phyloP scores from a whole-genome alignment of 768 basidiomycete genomes.

The Hypsizygus marmoreus region DNA sequence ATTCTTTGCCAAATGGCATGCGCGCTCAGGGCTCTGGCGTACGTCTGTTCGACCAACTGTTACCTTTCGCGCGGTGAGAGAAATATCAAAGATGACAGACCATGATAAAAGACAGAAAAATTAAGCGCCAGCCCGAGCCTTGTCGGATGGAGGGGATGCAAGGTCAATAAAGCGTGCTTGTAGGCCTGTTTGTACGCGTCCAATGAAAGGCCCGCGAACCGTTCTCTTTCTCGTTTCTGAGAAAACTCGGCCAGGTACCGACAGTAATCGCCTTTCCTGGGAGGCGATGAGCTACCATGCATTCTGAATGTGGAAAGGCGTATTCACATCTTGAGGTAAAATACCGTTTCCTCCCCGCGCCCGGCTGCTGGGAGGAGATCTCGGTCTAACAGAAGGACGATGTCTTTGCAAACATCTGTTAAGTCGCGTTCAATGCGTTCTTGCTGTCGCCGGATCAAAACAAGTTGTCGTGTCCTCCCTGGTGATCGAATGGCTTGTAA shows the following conservation, averaged over 20 bases:
- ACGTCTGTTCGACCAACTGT: conserved; percentile 50
- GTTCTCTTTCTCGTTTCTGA: conserved; percentile 65
- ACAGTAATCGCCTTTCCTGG: conserved; percentile 75
- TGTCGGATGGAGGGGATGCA: conserved; percentile 82
- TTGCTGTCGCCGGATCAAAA: conserved; percentile 72
- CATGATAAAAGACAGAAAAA: conserved; percentile 93
- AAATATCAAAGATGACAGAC: no score
- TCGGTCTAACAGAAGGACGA: conserved; percentile 68
- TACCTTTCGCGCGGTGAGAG: no score
- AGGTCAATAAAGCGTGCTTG: conserved; percentile 74
- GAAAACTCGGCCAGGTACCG: conserved; percentile 90
- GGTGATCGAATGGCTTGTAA: conserved; percentile 52
- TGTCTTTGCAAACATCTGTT: conserved; percentile 76
- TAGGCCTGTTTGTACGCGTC: conserved; percentile 87
- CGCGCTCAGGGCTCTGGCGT: conserved; percentile 79
- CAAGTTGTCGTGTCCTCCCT: conserved; percentile 51
- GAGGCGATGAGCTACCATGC: conserved; percentile 2
- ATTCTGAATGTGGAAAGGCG: neutral
- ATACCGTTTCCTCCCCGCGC: conserved; percentile 81
- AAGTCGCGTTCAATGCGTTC: conserved; percentile 78
- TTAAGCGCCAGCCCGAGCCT: conserved; percentile 87
- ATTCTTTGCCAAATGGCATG: conserved; percentile 87
- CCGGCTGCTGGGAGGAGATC: conserved; percentile 49
- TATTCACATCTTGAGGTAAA: conserved; percentile 85
- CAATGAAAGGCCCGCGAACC: conserved; percentile 73